Conservation (phyloP, 768 basidiomycete species). For the Termitomyces sp. region DNA sequence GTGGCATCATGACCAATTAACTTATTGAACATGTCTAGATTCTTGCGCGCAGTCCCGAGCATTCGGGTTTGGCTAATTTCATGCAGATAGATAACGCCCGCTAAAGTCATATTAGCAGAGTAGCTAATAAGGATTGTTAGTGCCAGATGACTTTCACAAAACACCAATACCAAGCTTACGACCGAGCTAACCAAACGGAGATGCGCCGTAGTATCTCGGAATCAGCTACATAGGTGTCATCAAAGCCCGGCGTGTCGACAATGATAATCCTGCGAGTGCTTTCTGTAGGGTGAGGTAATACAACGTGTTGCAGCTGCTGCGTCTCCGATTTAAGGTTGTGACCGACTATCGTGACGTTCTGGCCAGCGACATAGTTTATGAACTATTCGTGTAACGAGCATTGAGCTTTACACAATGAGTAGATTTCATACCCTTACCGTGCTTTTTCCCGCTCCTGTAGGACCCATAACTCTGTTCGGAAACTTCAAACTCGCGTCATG, state of each 20-base stretch:
- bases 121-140: conserved; percentile 5
- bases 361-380: conserved; percentile 10
- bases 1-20: conserved; percentile 14
- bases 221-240: conserved; percentile 14
- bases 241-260: conserved; percentile 15
- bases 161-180: not conserved
- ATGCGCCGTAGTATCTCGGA: conserved; percentile 12
- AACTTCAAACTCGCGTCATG: not conserved
- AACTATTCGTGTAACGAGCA: conserved; percentile 4
- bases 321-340: conserved; percentile 15
- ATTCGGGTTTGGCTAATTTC: conserved; percentile 20
- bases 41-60: conserved; percentile 19
- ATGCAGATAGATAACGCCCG: conserved; percentile 18
- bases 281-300: conserved; percentile 10
- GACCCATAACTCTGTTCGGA: conserved; percentile 10
- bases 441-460: conserved; percentile 15
- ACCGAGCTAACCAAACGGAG: conserved; percentile 13
- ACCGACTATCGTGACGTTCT: conserved; percentile 3
- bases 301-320: conserved; percentile 12
- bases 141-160: not conserved
- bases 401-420: not conserved
- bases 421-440: not conserved
- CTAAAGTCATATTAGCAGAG: conserved; percentile 13
- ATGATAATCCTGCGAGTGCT: conserved; percentile 9
- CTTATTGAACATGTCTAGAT: conserved; percentile 19